Percentiles rank a stretch among this genome's conserved stretches.
phyloP scores from a whole-genome alignment of 257 asterid genomes.

The Gynochthodes officinalis region DNA sequence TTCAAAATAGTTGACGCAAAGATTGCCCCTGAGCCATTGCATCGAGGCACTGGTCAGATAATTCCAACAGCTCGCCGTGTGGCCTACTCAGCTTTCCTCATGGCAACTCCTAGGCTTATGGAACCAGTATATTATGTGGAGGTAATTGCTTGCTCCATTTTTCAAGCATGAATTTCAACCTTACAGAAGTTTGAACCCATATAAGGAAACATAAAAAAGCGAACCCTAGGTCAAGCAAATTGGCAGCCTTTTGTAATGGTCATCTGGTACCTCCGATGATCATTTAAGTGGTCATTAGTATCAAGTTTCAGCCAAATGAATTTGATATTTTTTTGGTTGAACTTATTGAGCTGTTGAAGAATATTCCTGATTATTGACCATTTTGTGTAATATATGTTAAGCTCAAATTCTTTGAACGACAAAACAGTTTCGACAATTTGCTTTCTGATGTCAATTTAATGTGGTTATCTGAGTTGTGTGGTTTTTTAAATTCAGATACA shows the following conservation, averaged over 20 bases:
- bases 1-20: conserved; percentile 95
- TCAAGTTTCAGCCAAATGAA: not conserved
- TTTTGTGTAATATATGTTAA: not conserved
- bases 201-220: too few relatives aligned
- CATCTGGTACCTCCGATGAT: not conserved
- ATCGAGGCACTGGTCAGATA: conserved; percentile 97
- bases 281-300: not conserved
- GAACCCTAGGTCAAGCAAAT: not conserved
- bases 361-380: not conserved
- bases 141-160: conserved; percentile 32
- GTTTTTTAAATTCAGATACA: conserved; percentile 59
- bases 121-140: conserved; percentile 94
- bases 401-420: not conserved
- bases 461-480: conserved; percentile 19
- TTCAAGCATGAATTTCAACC: not conserved
- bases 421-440: not conserved
- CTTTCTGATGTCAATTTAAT: not conserved
- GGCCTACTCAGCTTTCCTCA: conserved; percentile 93
- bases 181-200: not conserved
- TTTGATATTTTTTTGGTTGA: not conserved
- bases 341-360: not conserved
- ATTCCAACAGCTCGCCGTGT: conserved; percentile 99
- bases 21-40: conserved; percentile 92
- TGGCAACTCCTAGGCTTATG: conserved; percentile 98
- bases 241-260: not conserved